These are phyloP conservation scores for Fomitopsis pulvina DNA, from an alignment of 768 basidiomycete genomes.

Conservation along the genomic window DNA sequence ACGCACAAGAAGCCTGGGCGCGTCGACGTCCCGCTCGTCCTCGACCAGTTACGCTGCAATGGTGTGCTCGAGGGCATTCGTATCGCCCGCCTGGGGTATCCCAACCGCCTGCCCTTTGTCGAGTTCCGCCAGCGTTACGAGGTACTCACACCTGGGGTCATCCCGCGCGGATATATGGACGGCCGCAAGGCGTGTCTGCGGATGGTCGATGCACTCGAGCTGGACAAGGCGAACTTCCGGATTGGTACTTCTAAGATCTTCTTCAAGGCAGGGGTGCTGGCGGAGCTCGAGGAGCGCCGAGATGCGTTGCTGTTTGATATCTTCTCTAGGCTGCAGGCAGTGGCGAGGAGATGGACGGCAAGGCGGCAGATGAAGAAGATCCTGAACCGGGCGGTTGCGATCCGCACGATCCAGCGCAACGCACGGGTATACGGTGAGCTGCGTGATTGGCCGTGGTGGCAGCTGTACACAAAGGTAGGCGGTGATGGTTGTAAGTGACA, in stretches of 20 bases:
- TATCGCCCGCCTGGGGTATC: slow-evolving; percentile 95
- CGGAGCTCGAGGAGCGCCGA: slow-evolving; percentile 89
- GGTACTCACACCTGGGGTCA: slow-evolving; percentile 87
- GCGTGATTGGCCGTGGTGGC: slow-evolving; percentile 99
- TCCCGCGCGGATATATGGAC: slow-evolving; percentile 96
- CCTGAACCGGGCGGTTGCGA: slow-evolving; percentile 84
- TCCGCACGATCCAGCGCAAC: slow-evolving; percentile 90
- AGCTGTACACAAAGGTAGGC: slow-evolving; percentile 83
- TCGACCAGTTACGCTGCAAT: slow-evolving; percentile 96
- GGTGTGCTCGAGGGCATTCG: slow-evolving; percentile 99
- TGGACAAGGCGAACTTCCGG: slow-evolving; percentile 79
- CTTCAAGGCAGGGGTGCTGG: slow-evolving; percentile 97
- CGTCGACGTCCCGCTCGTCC: slow-evolving; percentile 88
- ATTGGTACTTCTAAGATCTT: slow-evolving; percentile 98
- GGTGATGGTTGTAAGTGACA: not conserved
- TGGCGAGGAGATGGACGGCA: slow-evolving; percentile 78
- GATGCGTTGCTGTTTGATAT: slow-evolving; percentile 85
- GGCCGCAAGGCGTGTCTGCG: slow-evolving; percentile 89
- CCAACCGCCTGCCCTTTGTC: slow-evolving; percentile 92
- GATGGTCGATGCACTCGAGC: slow-evolving; percentile 84
- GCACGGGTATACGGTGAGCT: slow-evolving; percentile 87
- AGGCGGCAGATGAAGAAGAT: slow-evolving; percentile 92
- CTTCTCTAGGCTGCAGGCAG: slow-evolving; percentile 84
- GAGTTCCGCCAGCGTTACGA: slow-evolving; percentile 98
- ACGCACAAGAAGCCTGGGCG: slow-evolving; percentile 83